Conservation (phyloP, 495 filamentous ascomycete species). For the Aspergillus ostianus region DNA sequence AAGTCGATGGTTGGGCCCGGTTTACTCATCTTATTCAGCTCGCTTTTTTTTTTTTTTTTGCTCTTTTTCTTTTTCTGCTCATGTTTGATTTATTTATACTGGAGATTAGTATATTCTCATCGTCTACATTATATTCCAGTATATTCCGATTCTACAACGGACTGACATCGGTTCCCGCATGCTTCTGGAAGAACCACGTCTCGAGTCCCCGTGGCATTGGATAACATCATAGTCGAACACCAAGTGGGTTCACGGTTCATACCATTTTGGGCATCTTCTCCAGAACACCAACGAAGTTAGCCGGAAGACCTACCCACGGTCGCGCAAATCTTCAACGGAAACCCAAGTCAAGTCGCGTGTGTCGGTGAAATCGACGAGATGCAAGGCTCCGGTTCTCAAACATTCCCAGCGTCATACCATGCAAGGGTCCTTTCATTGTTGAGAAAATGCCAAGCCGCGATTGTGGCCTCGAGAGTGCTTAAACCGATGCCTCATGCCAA, state of each 20-base stretch:
- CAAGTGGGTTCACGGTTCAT: not conserved
- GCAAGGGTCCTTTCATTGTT: not conserved
- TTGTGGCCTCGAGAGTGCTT: not conserved
- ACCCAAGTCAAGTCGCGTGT: not conserved
- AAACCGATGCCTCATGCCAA: not conserved
- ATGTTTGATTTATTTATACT: not conserved
- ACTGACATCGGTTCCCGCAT: too few relatives aligned
- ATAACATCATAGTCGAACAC: not conserved
- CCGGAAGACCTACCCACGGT: not conserved
- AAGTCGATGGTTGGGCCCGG: too few relatives aligned
- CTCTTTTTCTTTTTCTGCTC: not conserved
- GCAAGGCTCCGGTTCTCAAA: not conserved
- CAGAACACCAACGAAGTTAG: not conserved
- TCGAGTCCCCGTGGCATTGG: not conserved
- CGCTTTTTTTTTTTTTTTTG: not conserved
- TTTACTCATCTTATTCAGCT: not conserved
- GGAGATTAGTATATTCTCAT: too few relatives aligned
- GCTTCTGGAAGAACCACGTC: not conserved
- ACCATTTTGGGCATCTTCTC: not conserved
- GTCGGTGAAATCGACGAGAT: not conserved
- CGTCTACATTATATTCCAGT: too few relatives aligned
- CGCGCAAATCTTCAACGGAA: not conserved
- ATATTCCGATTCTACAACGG: too few relatives aligned
- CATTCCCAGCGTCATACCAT: not conserved
- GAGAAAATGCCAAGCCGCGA: not conserved